phyloP scores from a whole-genome alignment of 306 rosid genomes.

The Arachis hypogaea region DNA sequence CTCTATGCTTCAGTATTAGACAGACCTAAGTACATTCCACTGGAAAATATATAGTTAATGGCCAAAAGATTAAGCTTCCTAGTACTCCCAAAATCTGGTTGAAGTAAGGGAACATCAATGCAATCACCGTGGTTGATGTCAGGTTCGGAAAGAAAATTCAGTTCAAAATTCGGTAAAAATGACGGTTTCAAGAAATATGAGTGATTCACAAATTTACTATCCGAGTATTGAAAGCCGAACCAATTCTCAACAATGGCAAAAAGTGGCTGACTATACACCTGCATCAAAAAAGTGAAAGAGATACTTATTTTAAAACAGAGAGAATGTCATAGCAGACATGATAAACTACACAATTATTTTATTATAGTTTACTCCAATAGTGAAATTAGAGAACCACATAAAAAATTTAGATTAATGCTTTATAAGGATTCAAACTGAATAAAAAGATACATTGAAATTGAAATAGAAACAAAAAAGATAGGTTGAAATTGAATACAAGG shows the following conservation, averaged over 20 bases:
- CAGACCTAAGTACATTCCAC: conserved; percentile 60
- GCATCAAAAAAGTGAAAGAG: conserved; percentile 39
- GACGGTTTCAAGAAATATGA: conserved; percentile 46
- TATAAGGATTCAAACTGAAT: too few relatives aligned
- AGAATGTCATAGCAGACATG: background rate
- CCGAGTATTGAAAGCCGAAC: conserved; percentile 43
- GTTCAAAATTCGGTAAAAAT: conserved; percentile 46
- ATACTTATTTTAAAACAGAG: conserved; percentile 2
- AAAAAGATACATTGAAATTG: too few relatives aligned
- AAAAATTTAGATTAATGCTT: too few relatives aligned
- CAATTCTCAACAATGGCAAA: conserved; percentile 62
- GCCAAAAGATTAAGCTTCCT: conserved; percentile 70
- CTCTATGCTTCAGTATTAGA: conserved; percentile 50
- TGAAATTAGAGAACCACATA: background rate
- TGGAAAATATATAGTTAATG: conserved; percentile 66
- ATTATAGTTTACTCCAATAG: too few relatives aligned
- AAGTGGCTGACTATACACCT: conserved; percentile 71
- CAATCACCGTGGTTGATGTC: conserved; percentile 52
- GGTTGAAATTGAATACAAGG: too few relatives aligned
- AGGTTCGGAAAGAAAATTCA: conserved; percentile 61
- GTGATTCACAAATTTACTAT: conserved; percentile 51
- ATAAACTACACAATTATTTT: background rate
- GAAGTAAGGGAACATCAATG: conserved; percentile 70
- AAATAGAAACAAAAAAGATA: too few relatives aligned
- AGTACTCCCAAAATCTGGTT: conserved; percentile 68